Evolutionary conservation across 1,284 basidiomycete genomes (phyloP).

Genomic region (Stereum hirsutum): DNA sequence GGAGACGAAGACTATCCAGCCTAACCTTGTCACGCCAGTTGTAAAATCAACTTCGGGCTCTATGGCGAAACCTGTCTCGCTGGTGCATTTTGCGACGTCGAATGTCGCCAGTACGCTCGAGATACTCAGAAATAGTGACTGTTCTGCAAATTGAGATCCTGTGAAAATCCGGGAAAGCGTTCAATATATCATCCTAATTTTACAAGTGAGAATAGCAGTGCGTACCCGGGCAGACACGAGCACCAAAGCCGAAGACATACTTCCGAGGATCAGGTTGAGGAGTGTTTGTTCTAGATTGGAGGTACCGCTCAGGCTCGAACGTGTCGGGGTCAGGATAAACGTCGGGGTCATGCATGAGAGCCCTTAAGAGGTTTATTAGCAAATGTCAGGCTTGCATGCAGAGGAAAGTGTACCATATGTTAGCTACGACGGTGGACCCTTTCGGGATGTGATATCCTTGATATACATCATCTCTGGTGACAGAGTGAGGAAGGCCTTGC

Average conservation of each 20-base stretch:
- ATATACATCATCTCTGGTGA: conserved; percentile 14
- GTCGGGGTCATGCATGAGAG: conserved; percentile 10
- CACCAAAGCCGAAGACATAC: conserved; percentile 7
- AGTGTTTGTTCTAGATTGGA: conserved; percentile 1
- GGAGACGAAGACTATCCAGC: too few relatives aligned
- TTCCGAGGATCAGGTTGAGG: not conserved
- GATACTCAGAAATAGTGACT: too few relatives aligned
- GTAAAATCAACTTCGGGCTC: too few relatives aligned
- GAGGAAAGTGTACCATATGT: conserved; percentile 11
- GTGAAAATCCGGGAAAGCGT: too few relatives aligned
- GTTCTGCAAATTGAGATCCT: too few relatives aligned
- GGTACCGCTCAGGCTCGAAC: conserved; percentile 13
- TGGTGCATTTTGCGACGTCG: too few relatives aligned
- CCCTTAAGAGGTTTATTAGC: conserved; percentile 1
- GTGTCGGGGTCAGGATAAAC: conserved; percentile 11
- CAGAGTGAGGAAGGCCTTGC: conserved; percentile 10
- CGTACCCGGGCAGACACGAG: conserved; percentile 2
- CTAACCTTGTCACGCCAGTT: too few relatives aligned
- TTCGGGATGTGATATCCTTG: conserved; percentile 15
- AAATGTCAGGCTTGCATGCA: not conserved
- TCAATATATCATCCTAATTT: too few relatives aligned
- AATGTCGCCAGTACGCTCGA: too few relatives aligned
- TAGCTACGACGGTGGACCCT: conserved; percentile 10
- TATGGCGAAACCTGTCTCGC: too few relatives aligned
- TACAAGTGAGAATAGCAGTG: too few relatives aligned